Percentiles rank a stretch among this genome's conserved stretches.
Conservation (phyloP, 2,329 filamentous ascomycete genomes). For the Leptographium wingfieldii region DNA sequence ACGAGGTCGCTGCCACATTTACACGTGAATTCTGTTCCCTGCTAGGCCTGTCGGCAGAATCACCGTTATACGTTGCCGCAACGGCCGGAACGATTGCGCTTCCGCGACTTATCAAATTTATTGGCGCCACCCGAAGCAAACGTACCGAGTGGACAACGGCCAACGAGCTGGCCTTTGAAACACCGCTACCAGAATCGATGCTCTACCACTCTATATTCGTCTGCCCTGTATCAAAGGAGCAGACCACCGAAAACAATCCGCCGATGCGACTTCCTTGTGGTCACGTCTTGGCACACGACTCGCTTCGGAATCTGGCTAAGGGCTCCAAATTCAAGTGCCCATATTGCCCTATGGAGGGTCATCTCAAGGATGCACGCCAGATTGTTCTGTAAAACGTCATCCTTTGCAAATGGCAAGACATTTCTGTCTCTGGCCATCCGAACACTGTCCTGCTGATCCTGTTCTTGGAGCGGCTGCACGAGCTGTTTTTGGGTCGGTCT, state of each 20-base stretch:
- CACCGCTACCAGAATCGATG: constrained; percentile 45
- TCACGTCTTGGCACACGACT: constrained; percentile 83
- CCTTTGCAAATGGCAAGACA: not conserved
- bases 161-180: constrained; percentile 76
- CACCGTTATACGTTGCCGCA: constrained; percentile 81
- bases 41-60: constrained; percentile 79
- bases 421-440: not conserved
- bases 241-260: constrained; percentile 83
- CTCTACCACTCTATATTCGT: constrained; percentile 95
- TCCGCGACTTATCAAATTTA: constrained; percentile 78
- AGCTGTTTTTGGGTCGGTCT: not conserved
- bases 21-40: constrained; percentile 90
- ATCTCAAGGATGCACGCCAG: constrained; percentile 61
- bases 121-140: constrained; percentile 75
- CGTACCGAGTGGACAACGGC: constrained; percentile 90
- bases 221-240: constrained; percentile 92
- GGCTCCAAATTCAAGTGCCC: constrained; percentile 82
- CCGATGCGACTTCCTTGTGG: constrained; percentile 96
- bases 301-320: constrained; percentile 67
- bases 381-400: constrained; percentile 43
- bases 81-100: constrained; percentile 89
- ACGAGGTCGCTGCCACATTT: constrained; percentile 76
- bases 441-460: not conserved
- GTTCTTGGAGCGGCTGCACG: not conserved
- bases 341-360: constrained; percentile 81